A percentile compares a stretch with the other conserved stretches of the same genome.
These are phyloP conservation scores for Dalbergia oliveri DNA, from an alignment of 306 rosid species.

Conservation along the genomic window DNA sequence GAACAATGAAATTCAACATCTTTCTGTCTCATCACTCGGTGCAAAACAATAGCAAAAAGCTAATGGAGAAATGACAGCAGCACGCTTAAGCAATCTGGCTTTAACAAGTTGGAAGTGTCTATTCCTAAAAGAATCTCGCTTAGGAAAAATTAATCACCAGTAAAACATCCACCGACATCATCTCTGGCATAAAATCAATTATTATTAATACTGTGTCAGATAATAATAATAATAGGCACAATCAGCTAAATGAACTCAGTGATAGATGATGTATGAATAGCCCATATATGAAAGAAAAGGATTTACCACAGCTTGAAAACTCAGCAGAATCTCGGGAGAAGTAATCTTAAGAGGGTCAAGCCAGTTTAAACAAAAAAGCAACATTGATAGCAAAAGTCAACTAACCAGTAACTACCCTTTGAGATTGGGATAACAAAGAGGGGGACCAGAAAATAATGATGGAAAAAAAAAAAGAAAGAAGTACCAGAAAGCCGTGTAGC, in stretches of 20 bases:
- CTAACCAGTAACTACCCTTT: not conserved
- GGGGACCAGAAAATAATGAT: not conserved
- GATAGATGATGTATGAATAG: not conserved
- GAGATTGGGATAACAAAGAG: slow-evolving; percentile 25
- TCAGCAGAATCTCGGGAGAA: not conserved
- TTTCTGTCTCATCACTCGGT: not conserved
- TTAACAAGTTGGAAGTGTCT: too few species aligned
- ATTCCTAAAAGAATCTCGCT: too few species aligned
- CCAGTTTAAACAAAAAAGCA: slow-evolving; percentile 9
- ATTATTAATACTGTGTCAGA: not conserved
- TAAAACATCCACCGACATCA: not conserved
- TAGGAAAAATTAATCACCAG: not conserved
- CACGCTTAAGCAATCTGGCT: too few species aligned
- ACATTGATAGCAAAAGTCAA: not conserved
- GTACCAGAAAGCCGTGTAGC: slow-evolving; percentile 93
- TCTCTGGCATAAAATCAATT: not conserved
- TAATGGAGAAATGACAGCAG: too few species aligned
- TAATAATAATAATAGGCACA: not conserved
- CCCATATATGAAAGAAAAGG: slow-evolving; percentile 11
- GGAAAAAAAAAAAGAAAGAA: not conserved
- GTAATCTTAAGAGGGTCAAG: slow-evolving; percentile 1
- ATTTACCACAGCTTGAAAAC: slow-evolving; percentile 5
- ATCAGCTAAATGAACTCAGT: slow-evolving; percentile 23
- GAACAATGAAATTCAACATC: not conserved
- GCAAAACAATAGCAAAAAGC: not conserved